Evolutionary conservation across 2,329 filamentous ascomycete genomes (phyloP), one percentile per base, ranked within the genome.

Genomic region (Colletotrichum sp.): DNA sequence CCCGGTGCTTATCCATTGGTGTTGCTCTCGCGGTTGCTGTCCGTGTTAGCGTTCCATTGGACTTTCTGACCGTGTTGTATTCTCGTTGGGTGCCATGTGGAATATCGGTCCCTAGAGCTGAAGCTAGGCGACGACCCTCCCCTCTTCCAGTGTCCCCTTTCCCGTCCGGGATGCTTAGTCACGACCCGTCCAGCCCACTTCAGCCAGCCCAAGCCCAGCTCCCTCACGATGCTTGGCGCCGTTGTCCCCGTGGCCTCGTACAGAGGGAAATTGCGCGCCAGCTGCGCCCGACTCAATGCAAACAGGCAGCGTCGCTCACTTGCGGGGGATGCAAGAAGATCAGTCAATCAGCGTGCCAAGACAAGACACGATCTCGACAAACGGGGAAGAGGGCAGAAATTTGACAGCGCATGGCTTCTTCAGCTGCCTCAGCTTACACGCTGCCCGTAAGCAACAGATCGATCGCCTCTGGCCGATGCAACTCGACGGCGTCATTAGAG

Each of bases 201-300:
- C 58, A 64, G 30, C 61, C 38, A 59, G 21, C 43, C 43, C 43
- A 67, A 59, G 36, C 7, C 64, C 26, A 65, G 65, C 43, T 62
- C 58, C 16, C 34, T 30, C 69, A 59, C 73, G 69, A 65, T 75
- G 58, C 69, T 64, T 75, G 73, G 69, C 69, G 34, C 56, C 56
- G 56, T 52, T 26, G 69, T 72, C 69, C 43, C 69, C 63, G 69
- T 56, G 38, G 24, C 61, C 69, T 75, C 63, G 69, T 75, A 64
- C 63, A 68, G 63, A 64, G n/a, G 52, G 73, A 75, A 64, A 75
- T 75, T 75, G 58, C 73, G 58, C 58, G 43, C 55, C 55, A 69
- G 73, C 69, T 75, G 63, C 73, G 34, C 63, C 62, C 21, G 32
- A 63, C 24, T 58, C 34, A 38, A 73, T 63, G 73, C 73, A 64